Percentiles rank a stretch among this genome's conserved stretches.
phyloP scores from a whole-genome alignment of 148 eudicot species.

The Cornus suecica region DNA sequence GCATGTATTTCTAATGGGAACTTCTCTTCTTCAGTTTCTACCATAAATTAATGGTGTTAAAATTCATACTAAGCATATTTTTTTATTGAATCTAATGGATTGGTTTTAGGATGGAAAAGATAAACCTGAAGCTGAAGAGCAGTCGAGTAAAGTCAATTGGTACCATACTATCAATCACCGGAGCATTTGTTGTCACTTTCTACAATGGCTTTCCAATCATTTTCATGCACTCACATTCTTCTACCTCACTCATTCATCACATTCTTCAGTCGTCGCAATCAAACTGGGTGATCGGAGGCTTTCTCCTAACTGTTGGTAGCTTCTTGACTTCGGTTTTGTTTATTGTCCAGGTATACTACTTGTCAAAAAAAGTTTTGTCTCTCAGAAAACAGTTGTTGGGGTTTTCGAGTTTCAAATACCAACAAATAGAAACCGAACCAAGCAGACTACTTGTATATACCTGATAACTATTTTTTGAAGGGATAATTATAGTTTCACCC shows the following conservation, averaged over 20 bases:
- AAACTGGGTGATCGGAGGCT: conserved; percentile 38
- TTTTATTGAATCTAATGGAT: background rate
- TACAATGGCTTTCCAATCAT: conserved; percentile 34
- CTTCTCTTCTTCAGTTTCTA: too few relatives aligned
- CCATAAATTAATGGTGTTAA: too few relatives aligned
- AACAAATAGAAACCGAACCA: too few relatives aligned
- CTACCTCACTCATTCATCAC: background rate
- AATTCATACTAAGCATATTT: background rate
- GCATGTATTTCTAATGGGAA: too few relatives aligned
- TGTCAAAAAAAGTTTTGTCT: too few relatives aligned
- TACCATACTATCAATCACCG: conserved; percentile 32
- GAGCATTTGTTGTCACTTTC: conserved; percentile 32
- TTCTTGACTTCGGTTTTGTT: conserved; percentile 24
- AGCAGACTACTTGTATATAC: too few relatives aligned
- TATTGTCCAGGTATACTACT: conserved; percentile 6
- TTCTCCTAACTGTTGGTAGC: conserved; percentile 26
- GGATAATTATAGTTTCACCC: too few relatives aligned
- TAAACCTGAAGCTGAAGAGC: conserved; percentile 24
- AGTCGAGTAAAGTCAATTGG: conserved; percentile 26
- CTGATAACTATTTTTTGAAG: too few relatives aligned
- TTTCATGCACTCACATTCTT: background rate
- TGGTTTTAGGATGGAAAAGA: conserved; percentile 30
- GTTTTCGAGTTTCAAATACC: too few relatives aligned
- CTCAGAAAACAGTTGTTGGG: too few relatives aligned
- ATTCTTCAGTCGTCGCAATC: background rate